These are phyloP conservation scores for Colletotrichum costaricense DNA, from an alignment of 2,329 filamentous ascomycete species.

Conservation along the genomic window DNA sequence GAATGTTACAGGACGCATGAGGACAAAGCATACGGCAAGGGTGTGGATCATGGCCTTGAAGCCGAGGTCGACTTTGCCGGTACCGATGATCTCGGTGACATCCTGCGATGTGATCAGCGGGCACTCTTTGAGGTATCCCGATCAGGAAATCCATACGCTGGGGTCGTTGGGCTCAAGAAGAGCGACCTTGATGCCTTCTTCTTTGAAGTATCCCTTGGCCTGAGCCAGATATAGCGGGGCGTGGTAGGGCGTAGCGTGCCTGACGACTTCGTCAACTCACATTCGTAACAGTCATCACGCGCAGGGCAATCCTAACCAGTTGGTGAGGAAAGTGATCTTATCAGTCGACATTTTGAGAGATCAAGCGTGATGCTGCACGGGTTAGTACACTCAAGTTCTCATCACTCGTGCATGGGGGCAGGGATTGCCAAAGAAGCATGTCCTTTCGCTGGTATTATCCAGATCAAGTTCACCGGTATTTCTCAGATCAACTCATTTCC, in stretches of 20 bases:
- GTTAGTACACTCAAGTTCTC: conserved; percentile 57
- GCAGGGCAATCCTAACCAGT: conserved; percentile 69
- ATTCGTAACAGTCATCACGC: conserved; percentile 4
- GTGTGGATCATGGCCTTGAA: conserved; percentile 91
- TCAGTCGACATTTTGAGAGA: conserved; percentile 78
- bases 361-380: conserved; percentile 55
- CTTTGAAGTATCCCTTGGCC: conserved; percentile 78
- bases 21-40: conserved; percentile 65
- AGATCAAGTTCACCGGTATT: conserved; percentile 89
- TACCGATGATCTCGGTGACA: conserved; percentile 85
- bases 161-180: conserved; percentile 81
- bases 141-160: conserved; percentile 60
- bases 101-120: conserved; percentile 57
- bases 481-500: conserved; percentile 69
- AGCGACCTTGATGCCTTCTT: conserved; percentile 82
- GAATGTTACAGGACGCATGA: no score
- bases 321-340: conserved; percentile 87
- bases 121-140: accelerated
- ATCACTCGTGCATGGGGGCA: conserved; percentile 39
- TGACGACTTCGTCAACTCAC: conserved; percentile 44
- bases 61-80: conserved; percentile 79
- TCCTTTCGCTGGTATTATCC: conserved; percentile 90
- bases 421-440: conserved; percentile 75
- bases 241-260: conserved; percentile 86
- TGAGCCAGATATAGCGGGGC: conserved; percentile 82